A percentile compares a stretch with the other conserved stretches of the same genome.
Evolutionary conservation across 805 yeast genomes (phyloP).

Genomic region (Debaryomyces tyrocola): DNA sequence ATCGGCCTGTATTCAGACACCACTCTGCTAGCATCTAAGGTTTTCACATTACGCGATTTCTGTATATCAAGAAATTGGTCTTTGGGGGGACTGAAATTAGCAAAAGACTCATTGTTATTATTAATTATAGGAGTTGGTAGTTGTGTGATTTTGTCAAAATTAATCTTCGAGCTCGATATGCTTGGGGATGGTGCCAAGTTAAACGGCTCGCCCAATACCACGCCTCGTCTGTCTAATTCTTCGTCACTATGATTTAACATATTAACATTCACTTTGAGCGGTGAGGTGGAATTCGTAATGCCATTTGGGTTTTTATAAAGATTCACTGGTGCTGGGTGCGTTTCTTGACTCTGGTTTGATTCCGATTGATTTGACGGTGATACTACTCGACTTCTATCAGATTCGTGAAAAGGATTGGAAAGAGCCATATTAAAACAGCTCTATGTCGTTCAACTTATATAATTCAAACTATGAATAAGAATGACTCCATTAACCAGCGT

Average conservation of each 20-base stretch:
- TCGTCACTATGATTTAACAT: neutral
- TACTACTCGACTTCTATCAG: no score
- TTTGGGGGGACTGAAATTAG: slow-evolving; percentile 8
- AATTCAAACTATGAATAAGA: no score
- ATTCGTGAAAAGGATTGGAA: no score
- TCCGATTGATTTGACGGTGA: neutral
- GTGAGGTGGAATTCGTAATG: neutral
- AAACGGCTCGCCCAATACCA: neutral
- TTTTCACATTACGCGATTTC: slow-evolving; percentile 4
- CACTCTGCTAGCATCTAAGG: slow-evolving; percentile 20
- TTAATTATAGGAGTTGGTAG: slow-evolving; percentile 47
- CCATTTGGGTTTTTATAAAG: neutral
- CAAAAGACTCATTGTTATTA: slow-evolving; percentile 15
- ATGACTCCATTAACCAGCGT: no score
- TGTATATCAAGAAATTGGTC: slow-evolving; percentile 3
- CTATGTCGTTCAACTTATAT: no score
- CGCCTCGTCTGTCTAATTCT: neutral
- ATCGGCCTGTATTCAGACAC: slow-evolving; percentile 39
- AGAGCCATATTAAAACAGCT: no score
- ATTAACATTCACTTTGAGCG: neutral
- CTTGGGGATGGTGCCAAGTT: neutral
- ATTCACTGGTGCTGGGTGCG: neutral
- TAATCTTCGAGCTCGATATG: slow-evolving; percentile 1
- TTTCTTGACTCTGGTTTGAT: neutral
- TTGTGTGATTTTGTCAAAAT: slow-evolving; percentile 37